Evolutionary conservation across 2,329 filamentous ascomycete species (phyloP).

Genomic region (Balansia obtecta): DNA sequence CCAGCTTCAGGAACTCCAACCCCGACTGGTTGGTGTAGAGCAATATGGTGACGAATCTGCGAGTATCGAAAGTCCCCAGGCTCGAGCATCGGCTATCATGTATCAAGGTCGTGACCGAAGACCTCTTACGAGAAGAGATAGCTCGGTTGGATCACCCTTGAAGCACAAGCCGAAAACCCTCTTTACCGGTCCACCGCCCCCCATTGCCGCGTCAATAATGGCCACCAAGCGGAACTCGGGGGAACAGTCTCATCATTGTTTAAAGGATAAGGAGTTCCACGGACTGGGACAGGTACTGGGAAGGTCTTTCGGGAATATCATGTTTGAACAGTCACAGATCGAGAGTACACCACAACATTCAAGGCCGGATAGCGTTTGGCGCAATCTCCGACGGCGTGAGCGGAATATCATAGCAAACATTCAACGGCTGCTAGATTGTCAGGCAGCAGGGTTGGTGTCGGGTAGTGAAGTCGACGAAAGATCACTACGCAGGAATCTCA

Average conservation of each 20-base stretch:
- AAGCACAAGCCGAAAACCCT: conserved; percentile 22
- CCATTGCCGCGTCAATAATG: conserved; percentile 32
- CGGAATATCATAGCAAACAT: conserved; percentile 32
- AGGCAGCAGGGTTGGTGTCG: conserved; percentile 31
- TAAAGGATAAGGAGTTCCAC: conserved; percentile 6
- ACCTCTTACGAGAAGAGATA: conserved; percentile 12
- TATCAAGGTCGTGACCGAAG: conserved; percentile 7
- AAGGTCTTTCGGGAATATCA: conserved; percentile 17
- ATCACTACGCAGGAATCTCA: conserved; percentile 10
- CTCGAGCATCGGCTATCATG: conserved; percentile 2
- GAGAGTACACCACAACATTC: background rate
- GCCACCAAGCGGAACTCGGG: conserved; percentile 11
- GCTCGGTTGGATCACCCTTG: conserved; percentile 19
- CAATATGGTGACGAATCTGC: conserved; percentile 10
- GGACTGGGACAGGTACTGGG: conserved; percentile 5
- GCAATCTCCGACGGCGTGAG: conserved; percentile 32
- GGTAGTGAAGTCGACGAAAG: conserved; percentile 18
- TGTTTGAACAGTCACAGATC: conserved; percentile 24
- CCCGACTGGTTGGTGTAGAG: conserved; percentile 18
- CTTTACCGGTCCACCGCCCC: conserved; percentile 38
- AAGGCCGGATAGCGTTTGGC: conserved; percentile 31
- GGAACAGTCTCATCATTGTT: conserved; percentile 5
- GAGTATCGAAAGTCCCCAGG: background rate
- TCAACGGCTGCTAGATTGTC: conserved; percentile 35
- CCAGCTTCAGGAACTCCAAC: conserved; percentile 27